A percentile compares a stretch with the other conserved stretches of the same genome.
Conservation (phyloP, 257 asterid species). For the Solanum virginianum region DNA sequence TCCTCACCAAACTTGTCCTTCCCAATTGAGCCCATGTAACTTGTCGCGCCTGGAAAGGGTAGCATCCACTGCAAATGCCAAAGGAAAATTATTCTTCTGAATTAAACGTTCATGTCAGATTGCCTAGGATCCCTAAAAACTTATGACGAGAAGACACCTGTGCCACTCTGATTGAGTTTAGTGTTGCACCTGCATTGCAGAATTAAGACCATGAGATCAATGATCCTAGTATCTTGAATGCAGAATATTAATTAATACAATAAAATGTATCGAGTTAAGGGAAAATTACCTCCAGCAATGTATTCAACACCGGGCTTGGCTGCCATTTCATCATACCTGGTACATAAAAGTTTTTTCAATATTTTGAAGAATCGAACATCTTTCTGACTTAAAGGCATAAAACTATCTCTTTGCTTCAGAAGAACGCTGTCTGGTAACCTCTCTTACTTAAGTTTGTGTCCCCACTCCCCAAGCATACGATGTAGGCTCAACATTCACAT, state of each 20-base stretch:
- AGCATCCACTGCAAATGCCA: conserved; percentile 34
- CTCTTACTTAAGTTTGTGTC: background rate
- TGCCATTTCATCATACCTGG: conserved; percentile 89
- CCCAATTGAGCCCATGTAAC: conserved; percentile 58
- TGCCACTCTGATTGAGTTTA: conserved; percentile 90
- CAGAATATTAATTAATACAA: background rate
- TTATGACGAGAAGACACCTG: conserved; percentile 37
- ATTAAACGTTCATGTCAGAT: background rate
- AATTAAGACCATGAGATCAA: background rate
- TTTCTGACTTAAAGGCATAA: background rate
- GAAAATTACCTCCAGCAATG: conserved; percentile 86
- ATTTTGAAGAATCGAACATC: background rate
- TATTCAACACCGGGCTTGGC: conserved; percentile 73
- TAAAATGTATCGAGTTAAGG: background rate
- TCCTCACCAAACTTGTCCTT: conserved; percentile 80
- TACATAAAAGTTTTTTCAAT: background rate
- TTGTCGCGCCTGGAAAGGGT: conserved; percentile 69
- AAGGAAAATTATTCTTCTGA: background rate
- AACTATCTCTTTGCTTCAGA: background rate
- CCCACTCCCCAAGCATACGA: background rate
- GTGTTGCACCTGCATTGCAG: conserved; percentile 72
- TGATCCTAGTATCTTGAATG: background rate
- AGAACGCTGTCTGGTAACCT: background rate
- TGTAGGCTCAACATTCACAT: background rate
- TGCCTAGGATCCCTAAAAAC: background rate